Percentiles rank a stretch among this genome's conserved stretches.
phyloP scores from a whole-genome alignment of 2,329 filamentous ascomycete species.

The Aspergillus alliaceus region DNA sequence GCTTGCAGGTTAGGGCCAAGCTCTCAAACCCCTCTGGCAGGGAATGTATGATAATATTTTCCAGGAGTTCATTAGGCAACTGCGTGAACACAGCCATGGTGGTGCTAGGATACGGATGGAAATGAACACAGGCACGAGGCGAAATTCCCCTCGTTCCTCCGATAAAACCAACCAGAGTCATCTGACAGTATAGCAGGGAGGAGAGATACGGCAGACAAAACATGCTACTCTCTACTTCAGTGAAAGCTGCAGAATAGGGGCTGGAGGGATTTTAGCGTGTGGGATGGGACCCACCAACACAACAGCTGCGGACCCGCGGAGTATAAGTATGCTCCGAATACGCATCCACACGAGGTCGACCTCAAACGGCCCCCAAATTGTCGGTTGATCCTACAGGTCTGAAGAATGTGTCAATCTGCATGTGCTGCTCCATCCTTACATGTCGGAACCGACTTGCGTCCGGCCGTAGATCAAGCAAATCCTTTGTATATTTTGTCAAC shows the following conservation, averaged over 20 bases:
- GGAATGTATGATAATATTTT: background rate
- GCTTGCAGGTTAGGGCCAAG: background rate
- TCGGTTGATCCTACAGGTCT: background rate
- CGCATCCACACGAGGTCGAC: background rate
- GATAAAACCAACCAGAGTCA: background rate
- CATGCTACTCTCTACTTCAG: background rate
- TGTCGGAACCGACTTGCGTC: background rate
- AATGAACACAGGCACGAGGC: background rate
- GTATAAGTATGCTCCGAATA: background rate
- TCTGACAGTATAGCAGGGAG: background rate
- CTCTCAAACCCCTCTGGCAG: background rate
- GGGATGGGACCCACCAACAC: background rate
- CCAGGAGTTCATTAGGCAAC: background rate
- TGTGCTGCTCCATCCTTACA: background rate
- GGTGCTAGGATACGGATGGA: background rate
- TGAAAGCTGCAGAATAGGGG: background rate
- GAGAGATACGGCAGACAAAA: no score
- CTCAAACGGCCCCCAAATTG: background rate
- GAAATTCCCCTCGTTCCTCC: background rate
- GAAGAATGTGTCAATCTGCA: background rate
- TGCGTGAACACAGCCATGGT: background rate
- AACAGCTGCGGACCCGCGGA: background rate
- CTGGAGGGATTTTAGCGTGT: background rate
- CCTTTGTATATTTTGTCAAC: background rate
- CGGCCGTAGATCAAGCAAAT: background rate